Evolutionary conservation across 345 rosid species (phyloP).

Genomic region (Brassica juncea): DNA sequence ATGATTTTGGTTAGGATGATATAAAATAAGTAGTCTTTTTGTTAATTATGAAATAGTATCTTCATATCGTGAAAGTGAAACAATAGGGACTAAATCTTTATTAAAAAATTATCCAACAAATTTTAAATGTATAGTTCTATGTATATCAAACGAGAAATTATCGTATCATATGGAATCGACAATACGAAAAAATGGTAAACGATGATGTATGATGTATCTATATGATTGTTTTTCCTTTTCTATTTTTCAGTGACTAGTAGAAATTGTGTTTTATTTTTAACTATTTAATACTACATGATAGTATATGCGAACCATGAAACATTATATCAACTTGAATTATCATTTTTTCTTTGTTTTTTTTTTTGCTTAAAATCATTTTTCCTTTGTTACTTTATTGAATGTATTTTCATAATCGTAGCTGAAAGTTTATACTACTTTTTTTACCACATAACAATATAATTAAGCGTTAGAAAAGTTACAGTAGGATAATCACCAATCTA

Average conservation of each 20-base stretch:
- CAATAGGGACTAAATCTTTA: neutral
- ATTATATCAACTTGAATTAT: neutral
- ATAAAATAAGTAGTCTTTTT: neutral
- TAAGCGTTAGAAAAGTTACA: neutral
- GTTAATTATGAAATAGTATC: neutral
- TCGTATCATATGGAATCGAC: neutral
- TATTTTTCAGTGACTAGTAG: neutral
- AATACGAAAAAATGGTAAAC: neutral
- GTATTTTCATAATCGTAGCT: neutral
- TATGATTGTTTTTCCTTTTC: neutral
- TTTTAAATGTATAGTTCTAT: neutral
- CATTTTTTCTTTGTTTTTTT: neutral
- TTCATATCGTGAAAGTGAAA: neutral
- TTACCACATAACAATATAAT: neutral
- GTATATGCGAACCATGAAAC: neutral
- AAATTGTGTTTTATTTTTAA: too few species aligned
- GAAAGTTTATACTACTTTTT: neutral
- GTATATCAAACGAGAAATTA: too few species aligned
- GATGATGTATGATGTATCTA: neutral
- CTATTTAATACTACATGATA: neutral
- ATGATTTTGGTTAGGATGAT: neutral
- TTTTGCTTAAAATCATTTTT: too few species aligned
- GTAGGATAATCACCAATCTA: neutral
- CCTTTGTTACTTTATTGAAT: neutral
- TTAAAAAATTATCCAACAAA: neutral